A percentile compares a stretch with the other conserved stretches of the same genome.
These are phyloP conservation scores for Aquilaria malaccensis DNA, from an alignment of 345 rosid species.

Conservation along the genomic window DNA sequence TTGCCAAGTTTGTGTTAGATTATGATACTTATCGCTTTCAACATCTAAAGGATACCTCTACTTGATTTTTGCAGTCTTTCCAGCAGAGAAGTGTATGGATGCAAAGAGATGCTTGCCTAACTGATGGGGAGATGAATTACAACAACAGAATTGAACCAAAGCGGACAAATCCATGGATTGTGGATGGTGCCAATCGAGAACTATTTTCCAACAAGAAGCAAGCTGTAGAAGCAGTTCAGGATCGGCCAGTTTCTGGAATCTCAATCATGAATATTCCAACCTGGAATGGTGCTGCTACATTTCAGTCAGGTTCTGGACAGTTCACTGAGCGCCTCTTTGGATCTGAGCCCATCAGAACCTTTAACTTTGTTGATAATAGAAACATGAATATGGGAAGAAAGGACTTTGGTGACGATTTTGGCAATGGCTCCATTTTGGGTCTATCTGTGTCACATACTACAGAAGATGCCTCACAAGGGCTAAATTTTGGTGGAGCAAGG, in stretches of 20 bases:
- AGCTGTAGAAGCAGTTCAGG: slow-evolving; percentile 31
- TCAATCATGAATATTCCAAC: slow-evolving; percentile 27
- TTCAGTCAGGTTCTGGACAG: slow-evolving; percentile 38
- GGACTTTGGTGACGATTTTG: slow-evolving; percentile 32
- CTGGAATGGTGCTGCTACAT: slow-evolving; percentile 30
- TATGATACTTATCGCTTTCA: neutral
- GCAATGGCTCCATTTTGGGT: slow-evolving; percentile 25
- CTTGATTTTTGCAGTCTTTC: slow-evolving; percentile 34
- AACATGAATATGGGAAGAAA: slow-evolving; percentile 35
- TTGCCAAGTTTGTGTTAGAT: neutral
- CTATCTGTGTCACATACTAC: slow-evolving; percentile 33
- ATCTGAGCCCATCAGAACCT: slow-evolving; percentile 25
- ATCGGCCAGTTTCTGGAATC: slow-evolving; percentile 25
- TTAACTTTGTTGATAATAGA: slow-evolving; percentile 26
- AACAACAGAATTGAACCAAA: slow-evolving; percentile 45
- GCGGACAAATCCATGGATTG: slow-evolving; percentile 48
- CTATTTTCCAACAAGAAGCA: slow-evolving; percentile 47
- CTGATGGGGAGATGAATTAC: slow-evolving; percentile 36
- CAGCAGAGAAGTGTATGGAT: slow-evolving; percentile 36
- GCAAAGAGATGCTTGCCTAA: slow-evolving; percentile 33
- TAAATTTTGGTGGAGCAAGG: slow-evolving; percentile 42
- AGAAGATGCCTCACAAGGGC: slow-evolving; percentile 34
- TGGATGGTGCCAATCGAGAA: slow-evolving; percentile 34
- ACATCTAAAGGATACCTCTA: neutral
- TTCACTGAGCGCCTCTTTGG: slow-evolving; percentile 37